Percentiles rank a stretch among this genome's conserved stretches.
Evolutionary conservation across 2,329 filamentous ascomycete species (phyloP).

Genomic region (Ophiostoma sp.): DNA sequence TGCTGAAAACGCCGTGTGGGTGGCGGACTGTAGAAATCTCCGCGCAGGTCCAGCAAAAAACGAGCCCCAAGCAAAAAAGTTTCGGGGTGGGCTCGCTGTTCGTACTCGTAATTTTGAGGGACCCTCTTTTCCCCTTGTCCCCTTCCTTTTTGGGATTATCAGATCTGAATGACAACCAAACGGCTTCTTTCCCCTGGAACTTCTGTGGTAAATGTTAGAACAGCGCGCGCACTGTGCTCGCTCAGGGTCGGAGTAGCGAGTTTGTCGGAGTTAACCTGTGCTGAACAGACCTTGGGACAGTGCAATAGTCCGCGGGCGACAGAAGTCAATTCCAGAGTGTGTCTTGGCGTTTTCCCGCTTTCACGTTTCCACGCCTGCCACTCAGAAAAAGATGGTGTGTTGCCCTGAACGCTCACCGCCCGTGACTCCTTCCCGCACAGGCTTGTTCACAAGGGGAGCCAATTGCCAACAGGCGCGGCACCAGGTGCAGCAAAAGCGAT

Average conservation of each 20-base stretch:
- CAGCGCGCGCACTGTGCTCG: constrained; percentile 14
- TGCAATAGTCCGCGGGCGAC: constrained; percentile 18
- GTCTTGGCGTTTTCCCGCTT: not conserved
- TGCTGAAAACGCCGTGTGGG: constrained; percentile 18
- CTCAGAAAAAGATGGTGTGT: not conserved
- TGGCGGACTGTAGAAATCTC: constrained; percentile 19
- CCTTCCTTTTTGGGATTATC: constrained; percentile 7
- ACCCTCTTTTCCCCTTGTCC: constrained; percentile 11
- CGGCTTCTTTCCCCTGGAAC: not conserved
- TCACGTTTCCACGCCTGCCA: too few species aligned
- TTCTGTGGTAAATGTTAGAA: not conserved
- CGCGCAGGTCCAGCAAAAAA: constrained; percentile 17
- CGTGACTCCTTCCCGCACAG: not conserved
- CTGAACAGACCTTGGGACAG: constrained; percentile 1
- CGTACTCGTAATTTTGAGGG: constrained; percentile 23
- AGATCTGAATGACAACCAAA: constrained; percentile 11
- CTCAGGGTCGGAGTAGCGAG: not conserved
- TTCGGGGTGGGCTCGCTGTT: constrained; percentile 3
- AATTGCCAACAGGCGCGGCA: not conserved
- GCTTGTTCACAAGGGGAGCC: not conserved
- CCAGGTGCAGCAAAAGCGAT: not conserved
- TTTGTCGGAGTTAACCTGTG: constrained; percentile 17
- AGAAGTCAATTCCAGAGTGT: not conserved
- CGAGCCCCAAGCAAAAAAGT: not conserved
- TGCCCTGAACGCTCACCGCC: not conserved